Conservation (phyloP, 306 rosid genomes). For the Begonia masoniana region DNA sequence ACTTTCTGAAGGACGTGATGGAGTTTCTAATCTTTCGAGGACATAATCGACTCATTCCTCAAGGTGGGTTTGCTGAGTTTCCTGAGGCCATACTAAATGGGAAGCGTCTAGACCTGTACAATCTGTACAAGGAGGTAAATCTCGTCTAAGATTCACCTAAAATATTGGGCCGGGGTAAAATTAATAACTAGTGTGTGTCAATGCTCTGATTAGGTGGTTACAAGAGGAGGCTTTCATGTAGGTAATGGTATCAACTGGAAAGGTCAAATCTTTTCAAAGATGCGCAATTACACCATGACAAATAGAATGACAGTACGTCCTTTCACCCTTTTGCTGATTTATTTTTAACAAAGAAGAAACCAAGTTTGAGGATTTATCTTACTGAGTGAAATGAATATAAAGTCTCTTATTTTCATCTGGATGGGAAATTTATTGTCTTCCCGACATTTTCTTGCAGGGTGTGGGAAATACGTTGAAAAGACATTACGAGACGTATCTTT, state of each 20-base stretch:
- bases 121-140: conserved; percentile 88
- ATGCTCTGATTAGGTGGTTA: conserved; percentile 55
- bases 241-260: conserved; percentile 99
- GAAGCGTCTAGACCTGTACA: conserved; percentile 94
- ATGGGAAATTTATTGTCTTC: no score
- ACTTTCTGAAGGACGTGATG: conserved; percentile 94
- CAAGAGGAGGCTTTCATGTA: conserved; percentile 98
- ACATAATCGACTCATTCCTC: conserved; percentile 82
- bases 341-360: no score
- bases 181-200: background rate
- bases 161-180: background rate
- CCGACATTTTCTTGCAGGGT: conserved; percentile 43
- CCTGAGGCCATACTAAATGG: conserved; percentile 99
- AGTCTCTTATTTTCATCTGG: no score
- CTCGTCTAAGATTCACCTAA: no score
- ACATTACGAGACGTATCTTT: conserved; percentile 95
- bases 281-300: conserved; percentile 94
- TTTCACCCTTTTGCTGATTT: no score
- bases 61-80: conserved; percentile 82
- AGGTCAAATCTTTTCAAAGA: conserved; percentile 98
- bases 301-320: conserved; percentile 94
- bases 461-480: conserved; percentile 98
- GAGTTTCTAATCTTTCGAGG: conserved; percentile 89
- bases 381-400: no score
- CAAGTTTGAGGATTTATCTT: no score